Base-by-base conservation (phyloP, 495 filamentous ascomycete genomes). In the Aspergillus bertholletiae region DNA sequence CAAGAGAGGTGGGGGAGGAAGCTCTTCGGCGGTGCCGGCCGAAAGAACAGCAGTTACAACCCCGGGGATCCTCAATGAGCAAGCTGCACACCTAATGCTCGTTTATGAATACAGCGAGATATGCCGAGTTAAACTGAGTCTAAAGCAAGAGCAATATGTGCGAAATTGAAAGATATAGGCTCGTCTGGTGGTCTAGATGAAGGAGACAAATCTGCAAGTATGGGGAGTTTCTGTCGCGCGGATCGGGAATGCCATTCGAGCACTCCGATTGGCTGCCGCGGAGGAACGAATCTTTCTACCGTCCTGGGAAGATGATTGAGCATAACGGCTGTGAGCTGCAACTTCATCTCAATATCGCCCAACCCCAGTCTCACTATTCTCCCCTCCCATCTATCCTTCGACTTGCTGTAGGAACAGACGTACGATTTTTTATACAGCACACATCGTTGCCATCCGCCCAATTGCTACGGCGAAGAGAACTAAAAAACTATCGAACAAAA, bases 191-290 rank as follows among this genome's bases (percentile, higher is more conserved):
- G 9, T 37, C 13, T 4, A 37, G 40, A 41, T 39, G 26, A 35
- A 45, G 22, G 34, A 45, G 20, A 43, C 27, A 30, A 51, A 48
- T 53, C 35, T 49, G 34, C 1, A 37, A 37, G 34, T 37, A 23
- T 20, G 27, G 41, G 43, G 27, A 35, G 23, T 51, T 20, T 57
- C 28, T 27, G 23, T 13, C 13, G 44, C 53, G 60, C 56, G 47
- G 57, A 68, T 60, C 59, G 67, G 66, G 58, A 57, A 58, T 57
- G 47, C 58, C 58, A 59, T 69, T 55, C 59, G 54, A 64, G 64
- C 55, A 61, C 69, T 74, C 73, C 73, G 72, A 75, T 78, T 75
- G 74, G 72, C 60, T 55, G 56, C 54, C 47, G 58, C 55, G 47
- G 55, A 53, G 55, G 62, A 57, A 67, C 67, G 66, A 72, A 74